phyloP scores from a whole-genome alignment of 768 basidiomycete species.

The Mycena sanguinolenta region DNA sequence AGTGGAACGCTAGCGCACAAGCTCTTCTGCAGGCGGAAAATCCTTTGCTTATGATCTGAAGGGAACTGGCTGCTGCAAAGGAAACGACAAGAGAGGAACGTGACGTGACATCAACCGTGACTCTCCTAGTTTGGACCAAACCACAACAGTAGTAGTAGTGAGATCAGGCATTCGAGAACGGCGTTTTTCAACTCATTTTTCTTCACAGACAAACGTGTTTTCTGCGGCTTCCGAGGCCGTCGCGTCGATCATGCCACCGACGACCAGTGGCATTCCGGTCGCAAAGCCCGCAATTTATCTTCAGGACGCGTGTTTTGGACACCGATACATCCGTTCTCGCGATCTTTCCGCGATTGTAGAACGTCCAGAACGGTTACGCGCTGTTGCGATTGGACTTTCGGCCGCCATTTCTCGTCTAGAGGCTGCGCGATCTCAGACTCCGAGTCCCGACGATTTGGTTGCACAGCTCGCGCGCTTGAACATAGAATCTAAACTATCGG shows the following conservation, averaged over 20 bases:
- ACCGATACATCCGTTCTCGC: constrained; percentile 82
- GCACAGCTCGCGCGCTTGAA: constrained; percentile 61
- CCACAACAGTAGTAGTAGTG: no score
- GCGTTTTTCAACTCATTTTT: not conserved
- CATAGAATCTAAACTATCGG: constrained; percentile 43
- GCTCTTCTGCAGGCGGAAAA: no score
- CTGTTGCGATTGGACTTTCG: constrained; percentile 85
- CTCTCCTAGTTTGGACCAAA: not conserved
- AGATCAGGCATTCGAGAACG: not conserved
- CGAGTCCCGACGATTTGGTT: constrained; percentile 56
- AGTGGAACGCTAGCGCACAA: no score
- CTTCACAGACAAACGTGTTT: not conserved
- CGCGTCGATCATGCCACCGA: constrained; percentile 7
- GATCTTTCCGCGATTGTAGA: constrained; percentile 88
- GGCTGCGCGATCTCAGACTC: constrained; percentile 39
- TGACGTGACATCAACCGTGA: constrained; percentile 10
- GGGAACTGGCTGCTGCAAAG: not conserved
- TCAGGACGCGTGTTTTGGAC: constrained; percentile 81
- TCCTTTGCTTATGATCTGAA: not conserved
- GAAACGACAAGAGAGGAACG: not conserved
- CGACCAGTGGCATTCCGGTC: not conserved
- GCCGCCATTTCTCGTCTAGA: constrained; percentile 84
- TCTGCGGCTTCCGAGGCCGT: not conserved
- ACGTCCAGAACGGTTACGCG: constrained; percentile 89
- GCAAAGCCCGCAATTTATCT: constrained; percentile 57